Conservation (phyloP, 495 filamentous ascomycete species). For the Penicillium coprophilum region DNA sequence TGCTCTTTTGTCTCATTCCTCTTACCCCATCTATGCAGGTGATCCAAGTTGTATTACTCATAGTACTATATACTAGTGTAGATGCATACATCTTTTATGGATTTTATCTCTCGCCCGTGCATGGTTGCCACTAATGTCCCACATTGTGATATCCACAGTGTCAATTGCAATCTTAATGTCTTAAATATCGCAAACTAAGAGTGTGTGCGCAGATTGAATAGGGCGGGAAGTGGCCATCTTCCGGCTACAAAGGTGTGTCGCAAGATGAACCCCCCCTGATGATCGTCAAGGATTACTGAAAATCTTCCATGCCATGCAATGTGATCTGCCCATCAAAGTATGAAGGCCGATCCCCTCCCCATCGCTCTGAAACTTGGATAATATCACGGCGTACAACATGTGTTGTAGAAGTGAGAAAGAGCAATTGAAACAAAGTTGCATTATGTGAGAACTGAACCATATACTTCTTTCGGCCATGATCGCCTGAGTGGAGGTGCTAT, state of each 20-base stretch:
- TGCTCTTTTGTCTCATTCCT: not conserved
- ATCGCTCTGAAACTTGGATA: not conserved
- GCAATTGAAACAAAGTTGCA: not conserved
- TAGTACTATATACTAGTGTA: not conserved
- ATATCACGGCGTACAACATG: too few relatives aligned
- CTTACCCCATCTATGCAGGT: not conserved
- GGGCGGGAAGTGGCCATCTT: not conserved
- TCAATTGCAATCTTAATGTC: not conserved
- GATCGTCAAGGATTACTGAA: constrained; percentile 9
- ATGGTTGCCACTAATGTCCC: not conserved
- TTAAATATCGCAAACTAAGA: not conserved
- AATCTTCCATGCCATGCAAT: not conserved
- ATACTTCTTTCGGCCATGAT: not conserved
- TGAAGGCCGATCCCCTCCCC: not conserved
- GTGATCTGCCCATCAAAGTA: not conserved
- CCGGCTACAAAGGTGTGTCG: not conserved
- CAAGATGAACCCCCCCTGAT: not conserved
- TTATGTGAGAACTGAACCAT: not conserved
- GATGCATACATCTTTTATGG: not conserved
- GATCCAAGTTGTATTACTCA: not conserved
- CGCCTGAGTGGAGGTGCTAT: not conserved
- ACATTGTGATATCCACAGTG: not conserved
- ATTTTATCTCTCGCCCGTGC: not conserved
- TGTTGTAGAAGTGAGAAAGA: not conserved
- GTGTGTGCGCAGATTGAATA: not conserved